phyloP scores from a whole-genome alignment of 2,329 filamentous ascomycete species.

The Stagonosporopsis tanaceti region DNA sequence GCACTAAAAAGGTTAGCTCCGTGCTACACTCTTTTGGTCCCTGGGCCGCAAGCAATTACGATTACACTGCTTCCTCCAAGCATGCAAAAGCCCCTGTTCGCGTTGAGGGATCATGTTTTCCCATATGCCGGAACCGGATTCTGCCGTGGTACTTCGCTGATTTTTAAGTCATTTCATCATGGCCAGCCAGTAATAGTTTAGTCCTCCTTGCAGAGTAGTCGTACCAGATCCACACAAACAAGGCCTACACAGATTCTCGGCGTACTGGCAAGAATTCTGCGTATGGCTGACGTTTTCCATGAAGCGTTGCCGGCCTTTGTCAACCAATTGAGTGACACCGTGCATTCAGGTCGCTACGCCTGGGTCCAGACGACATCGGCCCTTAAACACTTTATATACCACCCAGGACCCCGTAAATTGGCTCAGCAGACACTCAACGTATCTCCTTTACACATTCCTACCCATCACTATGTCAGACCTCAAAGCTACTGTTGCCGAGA shows the following conservation, averaged over 20 bases:
- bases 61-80: constrained; percentile 28
- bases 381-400: constrained; percentile 31
- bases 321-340: constrained; percentile 34
- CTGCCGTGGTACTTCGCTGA: constrained; percentile 19
- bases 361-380: constrained; percentile 24
- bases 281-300: constrained; percentile 39
- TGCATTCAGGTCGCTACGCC: constrained; percentile 25
- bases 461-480: constrained; percentile 68
- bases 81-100: constrained; percentile 37
- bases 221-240: constrained; percentile 33
- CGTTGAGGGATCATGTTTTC: constrained; percentile 26
- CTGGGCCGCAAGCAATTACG: constrained; percentile 27
- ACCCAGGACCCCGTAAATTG: constrained; percentile 17
- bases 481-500: constrained; percentile 70
- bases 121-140: constrained; percentile 33
- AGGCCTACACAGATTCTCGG: constrained; percentile 29
- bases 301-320: constrained; percentile 24
- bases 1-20: constrained; percentile 26
- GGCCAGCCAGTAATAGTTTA: constrained; percentile 37
- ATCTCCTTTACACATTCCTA: constrained; percentile 25
- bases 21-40: constrained; percentile 31
- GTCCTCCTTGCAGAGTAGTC: constrained; percentile 25
- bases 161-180: constrained; percentile 47
- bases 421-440: constrained; percentile 34
- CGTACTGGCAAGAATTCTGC: constrained; percentile 32